Conservation (phyloP, 176 grass and related monocot genomes). For the Raddia distichophylla region DNA sequence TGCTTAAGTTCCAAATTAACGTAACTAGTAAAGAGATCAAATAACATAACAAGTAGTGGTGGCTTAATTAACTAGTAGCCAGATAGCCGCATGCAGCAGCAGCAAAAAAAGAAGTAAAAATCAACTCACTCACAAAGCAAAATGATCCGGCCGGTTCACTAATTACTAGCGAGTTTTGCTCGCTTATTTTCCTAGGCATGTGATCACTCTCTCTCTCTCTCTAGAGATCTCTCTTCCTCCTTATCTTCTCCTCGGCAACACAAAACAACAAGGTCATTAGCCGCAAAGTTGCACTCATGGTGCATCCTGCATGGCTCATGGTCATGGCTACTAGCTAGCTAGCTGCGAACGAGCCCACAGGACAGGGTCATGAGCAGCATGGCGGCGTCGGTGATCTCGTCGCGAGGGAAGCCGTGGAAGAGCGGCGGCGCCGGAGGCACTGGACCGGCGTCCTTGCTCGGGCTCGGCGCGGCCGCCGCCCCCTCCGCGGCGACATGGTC, state of each 20-base stretch:
- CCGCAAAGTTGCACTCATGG: constrained; percentile 28
- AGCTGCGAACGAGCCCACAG: constrained; percentile 66
- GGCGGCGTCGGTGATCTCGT: constrained; percentile 85
- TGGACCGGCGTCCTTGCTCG: constrained; percentile 28
- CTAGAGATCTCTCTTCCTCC: background rate
- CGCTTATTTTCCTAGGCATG: constrained; percentile 34
- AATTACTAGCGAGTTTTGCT: constrained; percentile 23
- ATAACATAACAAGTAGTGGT: constrained; percentile 24
- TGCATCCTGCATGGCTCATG: constrained; percentile 1
- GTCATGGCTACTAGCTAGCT: constrained; percentile 8
- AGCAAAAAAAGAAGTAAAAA: background rate
- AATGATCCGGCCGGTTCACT: constrained; percentile 13
- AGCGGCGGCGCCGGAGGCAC: background rate
- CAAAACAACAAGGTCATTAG: constrained; percentile 38
- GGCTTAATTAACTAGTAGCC: constrained; percentile 16
- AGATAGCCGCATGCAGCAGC: background rate
- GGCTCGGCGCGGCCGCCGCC: background rate
- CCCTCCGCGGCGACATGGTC: background rate
- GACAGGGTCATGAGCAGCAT: constrained; percentile 94
- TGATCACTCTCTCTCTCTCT: background rate
- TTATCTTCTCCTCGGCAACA: constrained; percentile 44
- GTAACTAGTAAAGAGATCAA: constrained; percentile 27
- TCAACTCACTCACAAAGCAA: constrained; percentile 37
- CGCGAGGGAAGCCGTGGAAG: constrained; percentile 41
- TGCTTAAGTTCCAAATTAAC: too few species aligned